Evolutionary conservation across 257 asterid species (phyloP).

Genomic region (Henckelia pumila): DNA sequence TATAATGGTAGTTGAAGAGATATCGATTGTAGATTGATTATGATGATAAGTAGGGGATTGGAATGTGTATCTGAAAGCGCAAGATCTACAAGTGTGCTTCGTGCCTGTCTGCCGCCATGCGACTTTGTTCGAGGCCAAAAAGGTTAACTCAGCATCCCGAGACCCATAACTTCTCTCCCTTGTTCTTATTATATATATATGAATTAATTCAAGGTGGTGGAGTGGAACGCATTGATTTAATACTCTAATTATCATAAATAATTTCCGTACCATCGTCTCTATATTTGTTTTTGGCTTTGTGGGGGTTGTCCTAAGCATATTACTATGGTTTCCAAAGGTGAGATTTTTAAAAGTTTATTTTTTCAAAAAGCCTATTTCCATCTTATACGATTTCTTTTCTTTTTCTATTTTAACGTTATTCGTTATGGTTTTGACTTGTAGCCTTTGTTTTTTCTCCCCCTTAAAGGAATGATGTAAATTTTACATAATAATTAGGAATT

Average conservation of each 20-base stretch:
- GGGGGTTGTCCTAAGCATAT: neutral
- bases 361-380: too few relatives aligned
- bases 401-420: too few relatives aligned
- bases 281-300: neutral
- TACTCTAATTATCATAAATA: neutral
- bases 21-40: too few relatives aligned
- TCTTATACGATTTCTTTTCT: too few relatives aligned
- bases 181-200: neutral
- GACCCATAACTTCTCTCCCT: constrained; percentile 19
- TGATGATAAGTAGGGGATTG: constrained; percentile 21
- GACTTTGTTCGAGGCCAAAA: constrained; percentile 45
- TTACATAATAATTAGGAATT: too few relatives aligned
- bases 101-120: constrained; percentile 84
- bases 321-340: too few relatives aligned
- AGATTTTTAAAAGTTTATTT: too few relatives aligned
- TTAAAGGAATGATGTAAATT: neutral
- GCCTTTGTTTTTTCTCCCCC: too few relatives aligned
- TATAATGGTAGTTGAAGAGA: too few relatives aligned
- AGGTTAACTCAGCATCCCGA: constrained; percentile 24
- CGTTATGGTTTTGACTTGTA: too few relatives aligned
- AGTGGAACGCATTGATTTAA: neutral
- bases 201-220: constrained; percentile 8
- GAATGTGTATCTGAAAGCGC: constrained; percentile 35
- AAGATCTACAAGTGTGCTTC: constrained; percentile 61
- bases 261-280: constrained; percentile 7